Evolutionary conservation across 805 yeast genomes (phyloP).

Genomic region (Groenewaldozyma salmanticensis): DNA sequence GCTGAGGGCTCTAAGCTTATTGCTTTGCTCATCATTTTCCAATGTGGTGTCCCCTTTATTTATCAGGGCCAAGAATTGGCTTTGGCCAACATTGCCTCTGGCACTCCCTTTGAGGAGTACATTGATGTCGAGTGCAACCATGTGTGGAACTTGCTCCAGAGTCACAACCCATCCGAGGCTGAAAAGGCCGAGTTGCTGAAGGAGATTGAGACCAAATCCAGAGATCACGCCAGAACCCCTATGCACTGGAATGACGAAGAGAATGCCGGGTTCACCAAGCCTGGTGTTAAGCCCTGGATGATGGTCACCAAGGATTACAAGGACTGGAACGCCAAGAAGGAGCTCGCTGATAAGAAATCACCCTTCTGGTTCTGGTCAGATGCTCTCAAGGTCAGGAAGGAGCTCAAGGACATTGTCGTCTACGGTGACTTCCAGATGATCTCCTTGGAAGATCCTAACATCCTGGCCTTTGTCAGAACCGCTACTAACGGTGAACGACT

Average conservation of each 20-base stretch:
- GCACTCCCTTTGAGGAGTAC: constrained; percentile 42
- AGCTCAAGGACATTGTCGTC: constrained; percentile 33
- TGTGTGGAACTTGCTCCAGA: constrained; percentile 29
- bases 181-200: constrained; percentile 8
- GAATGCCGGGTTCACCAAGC: constrained; percentile 36
- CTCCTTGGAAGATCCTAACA: constrained; percentile 36
- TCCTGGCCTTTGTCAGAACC: constrained; percentile 35
- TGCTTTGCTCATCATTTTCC: constrained; percentile 23
- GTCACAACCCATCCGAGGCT: constrained; percentile 18
- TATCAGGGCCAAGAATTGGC: constrained; percentile 59
- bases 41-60: constrained; percentile 40
- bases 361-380: constrained; percentile 38
- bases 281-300: constrained; percentile 41
- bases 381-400: constrained; percentile 36
- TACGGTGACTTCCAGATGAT: constrained; percentile 36
- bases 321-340: constrained; percentile 40
- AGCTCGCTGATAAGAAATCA: constrained; percentile 37
- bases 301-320: constrained; percentile 40
- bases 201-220: constrained; percentile 26
- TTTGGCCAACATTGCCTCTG: constrained; percentile 38
- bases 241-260: constrained; percentile 42
- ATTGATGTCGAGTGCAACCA: constrained; percentile 40
- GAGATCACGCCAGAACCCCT: constrained; percentile 50
- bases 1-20: constrained; percentile 26
- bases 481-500: constrained; percentile 24